Conservation (phyloP, 139 green algal genomes). For the Limnomonas spitsbergensis region DNA sequence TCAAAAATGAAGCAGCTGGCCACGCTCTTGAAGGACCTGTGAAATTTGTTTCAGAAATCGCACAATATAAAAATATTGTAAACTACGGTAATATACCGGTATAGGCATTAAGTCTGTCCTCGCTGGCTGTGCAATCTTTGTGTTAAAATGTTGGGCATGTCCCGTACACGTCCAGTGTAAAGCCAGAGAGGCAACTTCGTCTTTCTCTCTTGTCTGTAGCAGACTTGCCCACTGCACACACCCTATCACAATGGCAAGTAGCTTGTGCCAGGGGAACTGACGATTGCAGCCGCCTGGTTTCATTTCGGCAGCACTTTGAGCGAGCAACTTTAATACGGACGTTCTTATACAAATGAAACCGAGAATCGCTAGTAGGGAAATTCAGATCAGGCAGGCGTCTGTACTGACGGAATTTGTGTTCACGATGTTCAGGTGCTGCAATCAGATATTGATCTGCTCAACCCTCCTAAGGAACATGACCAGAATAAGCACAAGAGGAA, state of each 20-base stretch:
- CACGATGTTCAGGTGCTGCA: constrained; percentile 19
- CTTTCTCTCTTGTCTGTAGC: not conserved
- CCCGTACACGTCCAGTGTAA: not conserved
- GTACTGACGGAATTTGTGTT: too few relatives aligned
- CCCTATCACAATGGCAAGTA: not conserved
- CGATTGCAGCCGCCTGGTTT: too few relatives aligned
- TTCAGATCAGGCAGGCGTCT: too few relatives aligned
- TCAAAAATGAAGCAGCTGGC: constrained; percentile 66
- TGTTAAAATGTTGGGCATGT: not conserved
- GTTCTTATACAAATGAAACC: too few relatives aligned
- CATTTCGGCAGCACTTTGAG: too few relatives aligned
- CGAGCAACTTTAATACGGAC: too few relatives aligned
- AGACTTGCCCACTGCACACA: constrained; percentile 1
- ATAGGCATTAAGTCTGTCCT: too few relatives aligned
- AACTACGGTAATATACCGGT: too few relatives aligned
- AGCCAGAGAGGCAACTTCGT: not conserved
- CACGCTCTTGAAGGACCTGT: constrained; percentile 39
- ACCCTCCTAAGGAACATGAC: constrained; percentile 92
- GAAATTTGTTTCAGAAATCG: constrained; percentile 6
- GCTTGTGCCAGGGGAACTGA: too few relatives aligned
- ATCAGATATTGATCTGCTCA: constrained; percentile 77
- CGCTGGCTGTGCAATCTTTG: too few relatives aligned
- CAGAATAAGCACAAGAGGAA: constrained; percentile 98
- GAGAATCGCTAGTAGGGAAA: too few relatives aligned
- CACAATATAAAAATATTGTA: too few relatives aligned